Conservation (phyloP, 192 early-diverging fungal genomes). For the Pilobolus umbonatus region DNA sequence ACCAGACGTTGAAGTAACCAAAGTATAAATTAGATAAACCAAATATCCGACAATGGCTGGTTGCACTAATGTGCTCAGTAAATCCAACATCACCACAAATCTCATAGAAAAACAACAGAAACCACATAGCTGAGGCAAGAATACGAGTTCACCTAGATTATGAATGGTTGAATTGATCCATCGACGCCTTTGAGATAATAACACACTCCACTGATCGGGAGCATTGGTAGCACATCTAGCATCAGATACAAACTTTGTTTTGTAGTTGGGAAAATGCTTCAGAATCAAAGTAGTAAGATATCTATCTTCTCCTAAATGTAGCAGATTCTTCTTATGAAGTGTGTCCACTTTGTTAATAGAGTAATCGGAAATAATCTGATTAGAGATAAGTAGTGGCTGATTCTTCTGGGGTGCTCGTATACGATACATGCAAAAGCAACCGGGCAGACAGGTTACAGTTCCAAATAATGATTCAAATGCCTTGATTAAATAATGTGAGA, state of each 20-base stretch:
- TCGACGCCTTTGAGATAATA: constrained; percentile 95
- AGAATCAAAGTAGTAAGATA: constrained; percentile 91
- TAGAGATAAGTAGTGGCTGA: constrained; percentile 83
- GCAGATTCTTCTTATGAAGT: constrained; percentile 96
- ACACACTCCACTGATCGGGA: constrained; percentile 87
- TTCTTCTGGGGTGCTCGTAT: constrained; percentile 82
- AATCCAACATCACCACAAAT: constrained; percentile 90
- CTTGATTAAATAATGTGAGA: constrained; percentile 93
- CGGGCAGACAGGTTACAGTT: constrained; percentile 93
- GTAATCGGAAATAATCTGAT: constrained; percentile 88
- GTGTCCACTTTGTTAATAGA: constrained; percentile 90
- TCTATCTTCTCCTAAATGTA: constrained; percentile 96
- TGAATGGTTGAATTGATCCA: constrained; percentile 99
- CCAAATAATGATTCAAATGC: constrained; percentile 97
- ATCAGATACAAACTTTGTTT: constrained; percentile 86
- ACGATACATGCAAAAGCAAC: constrained; percentile 99
- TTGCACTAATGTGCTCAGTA: constrained; percentile 88
- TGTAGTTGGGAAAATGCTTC: constrained; percentile 97
- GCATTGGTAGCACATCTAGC: constrained; percentile 90
- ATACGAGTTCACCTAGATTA: constrained; percentile 91
- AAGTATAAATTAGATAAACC: constrained; percentile 70
- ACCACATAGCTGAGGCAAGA: constrained; percentile 92
- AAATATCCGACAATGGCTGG: constrained; percentile 87
- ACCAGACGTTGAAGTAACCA: constrained; percentile 47
- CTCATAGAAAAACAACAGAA: constrained; percentile 97